A percentile compares a stretch with the other conserved stretches of the same genome.
phyloP scores from a whole-genome alignment of 805 yeast genomes.

The Metschnikowia corniflorae region DNA sequence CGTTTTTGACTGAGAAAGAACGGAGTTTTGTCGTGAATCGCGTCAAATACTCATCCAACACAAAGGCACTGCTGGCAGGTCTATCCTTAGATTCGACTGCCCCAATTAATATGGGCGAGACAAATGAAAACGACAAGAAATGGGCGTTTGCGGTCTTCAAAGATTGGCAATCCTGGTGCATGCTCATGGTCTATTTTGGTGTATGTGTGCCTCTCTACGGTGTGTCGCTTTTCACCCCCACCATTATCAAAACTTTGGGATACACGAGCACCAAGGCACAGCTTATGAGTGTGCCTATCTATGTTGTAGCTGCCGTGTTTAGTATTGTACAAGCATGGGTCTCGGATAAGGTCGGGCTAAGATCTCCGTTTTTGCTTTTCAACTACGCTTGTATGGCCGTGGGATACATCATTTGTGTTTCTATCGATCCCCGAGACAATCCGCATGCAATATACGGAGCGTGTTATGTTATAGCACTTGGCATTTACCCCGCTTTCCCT shows the following conservation, averaged over 20 bases:
- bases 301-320: slow-evolving; percentile 31
- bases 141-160: slow-evolving; percentile 20
- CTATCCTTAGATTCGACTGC: background rate
- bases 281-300: slow-evolving; percentile 43
- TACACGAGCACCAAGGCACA: slow-evolving; percentile 41
- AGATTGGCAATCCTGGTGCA: slow-evolving; percentile 30
- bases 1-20: slow-evolving; percentile 12
- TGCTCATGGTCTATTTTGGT: slow-evolving; percentile 26
- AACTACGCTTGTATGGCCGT: slow-evolving; percentile 25
- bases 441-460: slow-evolving; percentile 31
- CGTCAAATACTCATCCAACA: slow-evolving; percentile 11
- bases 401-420: slow-evolving; percentile 29
- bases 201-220: slow-evolving; percentile 34
- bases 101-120: slow-evolving; percentile 13
- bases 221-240: slow-evolving; percentile 42
- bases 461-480: slow-evolving; percentile 27
- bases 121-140: slow-evolving; percentile 11
- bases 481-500: slow-evolving; percentile 30
- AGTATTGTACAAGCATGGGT: slow-evolving; percentile 26
- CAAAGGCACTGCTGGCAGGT: background rate
- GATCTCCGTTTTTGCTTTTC: slow-evolving; percentile 30
- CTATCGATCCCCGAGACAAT: slow-evolving; percentile 18
- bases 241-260: slow-evolving; percentile 43
- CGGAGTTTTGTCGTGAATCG: slow-evolving; percentile 11
- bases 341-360: slow-evolving; percentile 25